phyloP scores from a whole-genome alignment of 805 yeast genomes.

The Candida ipomoeae region DNA sequence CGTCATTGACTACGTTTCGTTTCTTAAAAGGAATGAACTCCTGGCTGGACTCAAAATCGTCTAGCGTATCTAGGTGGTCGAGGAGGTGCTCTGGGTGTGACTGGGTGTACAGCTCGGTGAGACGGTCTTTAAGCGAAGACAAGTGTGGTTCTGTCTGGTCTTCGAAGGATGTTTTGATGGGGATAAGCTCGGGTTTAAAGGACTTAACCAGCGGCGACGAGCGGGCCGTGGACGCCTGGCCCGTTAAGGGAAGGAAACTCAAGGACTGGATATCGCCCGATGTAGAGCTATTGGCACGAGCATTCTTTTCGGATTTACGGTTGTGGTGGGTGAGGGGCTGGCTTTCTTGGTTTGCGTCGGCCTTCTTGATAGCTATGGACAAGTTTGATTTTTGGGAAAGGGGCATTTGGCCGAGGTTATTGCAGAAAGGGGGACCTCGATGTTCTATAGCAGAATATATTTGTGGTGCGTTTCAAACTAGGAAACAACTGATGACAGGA shows the following conservation, averaged over 20 bases:
- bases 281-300: slow-evolving; percentile 10
- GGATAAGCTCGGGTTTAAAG: slow-evolving; percentile 35
- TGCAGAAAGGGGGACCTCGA: background rate
- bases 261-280: slow-evolving; percentile 12
- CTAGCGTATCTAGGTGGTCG: slow-evolving; percentile 11
- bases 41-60: slow-evolving; percentile 7
- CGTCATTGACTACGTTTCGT: slow-evolving; percentile 1
- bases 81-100: slow-evolving; percentile 5
- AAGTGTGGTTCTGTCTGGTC: slow-evolving; percentile 15
- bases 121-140: slow-evolving; percentile 16
- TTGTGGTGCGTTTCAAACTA: slow-evolving; percentile 4
- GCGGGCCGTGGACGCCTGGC: slow-evolving; percentile 21
- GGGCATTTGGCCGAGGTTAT: slow-evolving; percentile 17
- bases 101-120: slow-evolving; percentile 14
- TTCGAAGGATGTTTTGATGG: slow-evolving; percentile 34
- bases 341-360: slow-evolving; percentile 27
- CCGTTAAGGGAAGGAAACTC: slow-evolving; percentile 14
- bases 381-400: slow-evolving; percentile 34
- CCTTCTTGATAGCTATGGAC: slow-evolving; percentile 43
- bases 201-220: slow-evolving; percentile 31
- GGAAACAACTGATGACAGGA: background rate
- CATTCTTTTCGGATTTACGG: slow-evolving; percentile 7
- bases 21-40: slow-evolving; percentile 5
- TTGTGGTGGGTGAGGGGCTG: slow-evolving; percentile 13
- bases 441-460: slow-evolving; percentile 1